Base-by-base conservation (phyloP, 2,329 filamentous ascomycete genomes). In the Ceratocystis colombiana region DNA sequence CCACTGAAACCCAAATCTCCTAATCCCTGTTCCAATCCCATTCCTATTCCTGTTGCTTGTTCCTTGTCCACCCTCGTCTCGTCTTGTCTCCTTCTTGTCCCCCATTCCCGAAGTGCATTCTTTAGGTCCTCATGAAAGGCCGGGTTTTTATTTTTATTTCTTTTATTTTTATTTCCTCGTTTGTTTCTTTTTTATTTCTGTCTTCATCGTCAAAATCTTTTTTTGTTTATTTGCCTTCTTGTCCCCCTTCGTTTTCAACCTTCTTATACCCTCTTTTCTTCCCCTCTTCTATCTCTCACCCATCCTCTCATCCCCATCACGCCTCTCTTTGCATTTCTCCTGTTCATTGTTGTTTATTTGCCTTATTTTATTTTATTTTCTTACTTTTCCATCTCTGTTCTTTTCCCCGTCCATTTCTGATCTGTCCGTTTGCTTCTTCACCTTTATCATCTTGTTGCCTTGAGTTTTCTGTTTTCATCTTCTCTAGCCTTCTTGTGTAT, bases 401-500 rank as follows among this genome's bases (percentile, higher is more conserved):
- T 28, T 63, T 30, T n/a, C 33, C 37, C 12, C 17, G 44, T 30
- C 20, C 25, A 22, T 20, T 22, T 22, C 48, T 41, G 37, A 50
- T 50, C 48, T 8, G n/a, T 22, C n/a, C 48, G 8, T 22, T 50
- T 50, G 17, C 48, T 50, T 50, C 6, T 50, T 50, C 6, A n/a
- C 17, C 46, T 48, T 46, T 10, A 7, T n/a, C 46, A 7, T n/a
- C 17, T 22, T 46, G 12, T 45, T 17, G 15, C 44, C 12, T 63
- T 46, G 30, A 15, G 22, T 25, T 62, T 45, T 63, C 10, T 63
- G 44, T 63, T 28, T 33, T 50, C 44, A 22, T 46, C 37, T 5
- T 46, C 46, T 64, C 61, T 30, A 30, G 61, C n/a, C 46, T 63
- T 28, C 53, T 33, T 57, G 53, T 57, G 53, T 57, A 57, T 57